Evolutionary conservation across 495 filamentous ascomycete genomes (phyloP), one percentile per base, ranked within the genome.

Genomic region (Chlorociboria aeruginascens): DNA sequence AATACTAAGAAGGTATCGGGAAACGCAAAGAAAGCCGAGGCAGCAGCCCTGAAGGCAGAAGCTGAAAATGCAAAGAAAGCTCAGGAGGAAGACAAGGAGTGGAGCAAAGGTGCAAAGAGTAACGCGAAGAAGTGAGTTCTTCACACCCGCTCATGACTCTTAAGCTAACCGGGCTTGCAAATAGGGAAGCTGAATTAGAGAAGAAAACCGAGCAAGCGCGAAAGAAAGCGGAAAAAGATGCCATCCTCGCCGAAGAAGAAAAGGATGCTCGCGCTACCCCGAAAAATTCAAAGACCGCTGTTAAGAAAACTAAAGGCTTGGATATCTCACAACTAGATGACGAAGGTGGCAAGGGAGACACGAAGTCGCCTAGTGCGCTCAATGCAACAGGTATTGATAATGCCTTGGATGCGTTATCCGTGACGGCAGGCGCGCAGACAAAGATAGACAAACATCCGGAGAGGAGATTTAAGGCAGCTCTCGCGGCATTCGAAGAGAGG

Each of bases 21-120:
- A 54, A 86, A 97, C 58, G 89, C 90, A 48, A 73, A 88, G 69
- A 98, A 98, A 72, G 89, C 92, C 48, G 87, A 95, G 38, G 77
- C 78, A 8, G 90, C 89, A 0, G 80, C 84, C 2, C 56, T 70
- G 40, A 98, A 95, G 64, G 74, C 78, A 32, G 85, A 85, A 7
- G 78, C 57, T 0, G 82, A 82, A 43, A 72, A 84, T 14, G 64
- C 75, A n/a, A 85, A 82, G 66, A 76, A 68, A 31, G 77, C 76
- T 0, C 74, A 69, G 0, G 78, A 64, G 34, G 93, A 96, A 57
- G 81, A 82, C 8, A 71, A 71, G 50, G 71, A 94, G 52, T 98
- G 92, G 92, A 48, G 67, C 2, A 86, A 94, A 66, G 92, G 92
- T 44, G 60, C 84, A 30, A 98, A 97, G 69, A 77, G 70, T 48